A percentile compares a stretch with the other conserved stretches of the same genome.
Evolutionary conservation across 1,284 basidiomycete species (phyloP).

Genomic region (Cutaneotrichosporon arboriforme): DNA sequence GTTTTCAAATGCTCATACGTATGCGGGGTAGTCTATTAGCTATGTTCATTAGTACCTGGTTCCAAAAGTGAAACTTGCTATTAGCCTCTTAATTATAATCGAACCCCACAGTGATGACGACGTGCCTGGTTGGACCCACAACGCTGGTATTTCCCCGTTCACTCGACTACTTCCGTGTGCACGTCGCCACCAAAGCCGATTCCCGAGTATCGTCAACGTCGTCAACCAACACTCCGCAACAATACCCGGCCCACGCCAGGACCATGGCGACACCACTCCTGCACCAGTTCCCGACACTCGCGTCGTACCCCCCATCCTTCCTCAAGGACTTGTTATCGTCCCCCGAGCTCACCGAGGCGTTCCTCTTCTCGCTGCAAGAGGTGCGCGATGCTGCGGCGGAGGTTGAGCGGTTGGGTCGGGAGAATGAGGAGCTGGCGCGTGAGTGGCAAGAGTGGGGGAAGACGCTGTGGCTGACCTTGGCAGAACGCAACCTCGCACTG

Average conservation of each 20-base stretch:
- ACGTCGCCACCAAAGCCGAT: not conserved
- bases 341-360: conserved; percentile 75
- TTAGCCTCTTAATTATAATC: too few species aligned
- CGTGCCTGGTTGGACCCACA: too few species aligned
- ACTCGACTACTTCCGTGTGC: too few species aligned
- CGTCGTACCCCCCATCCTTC: conserved; percentile 38
- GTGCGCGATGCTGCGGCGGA: conserved; percentile 68
- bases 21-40: too few species aligned
- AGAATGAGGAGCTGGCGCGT: conserved; percentile 80
- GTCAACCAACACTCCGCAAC: too few species aligned
- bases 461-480: not conserved
- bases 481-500: conserved; percentile 67
- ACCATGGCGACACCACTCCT: conserved; percentile 45
- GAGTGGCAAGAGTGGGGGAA: conserved; percentile 46
- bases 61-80: too few species aligned
- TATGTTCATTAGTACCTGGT: too few species aligned
- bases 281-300: conserved; percentile 43
- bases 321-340: conserved; percentile 80
- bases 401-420: conserved; percentile 68
- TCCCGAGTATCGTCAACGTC: too few species aligned
- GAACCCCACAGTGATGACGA: too few species aligned
- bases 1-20: too few species aligned
- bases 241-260: not conserved
- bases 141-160: too few species aligned
- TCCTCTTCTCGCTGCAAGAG: conserved; percentile 68